phyloP scores from a whole-genome alignment of 176 grass and related monocot species.

The Eremochloa ophiuroides region DNA sequence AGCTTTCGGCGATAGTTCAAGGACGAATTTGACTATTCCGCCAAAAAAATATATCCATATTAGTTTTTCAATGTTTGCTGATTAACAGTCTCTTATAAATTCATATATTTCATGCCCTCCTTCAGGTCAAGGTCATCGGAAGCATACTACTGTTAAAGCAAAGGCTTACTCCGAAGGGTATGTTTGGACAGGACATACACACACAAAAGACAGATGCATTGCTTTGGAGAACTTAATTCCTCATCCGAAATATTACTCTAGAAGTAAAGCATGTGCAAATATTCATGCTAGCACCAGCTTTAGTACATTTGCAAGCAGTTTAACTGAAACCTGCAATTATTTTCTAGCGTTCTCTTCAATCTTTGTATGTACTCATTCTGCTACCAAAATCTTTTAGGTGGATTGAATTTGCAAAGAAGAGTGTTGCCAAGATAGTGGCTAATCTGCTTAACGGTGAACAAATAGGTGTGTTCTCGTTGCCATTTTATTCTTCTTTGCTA shows the following conservation, averaged over 20 bases:
- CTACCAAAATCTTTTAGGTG: slow-evolving; percentile 57
- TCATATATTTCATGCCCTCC: slow-evolving; percentile 22
- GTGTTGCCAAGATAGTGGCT: slow-evolving; percentile 77
- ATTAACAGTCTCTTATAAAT: neutral
- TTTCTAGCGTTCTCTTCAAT: neutral
- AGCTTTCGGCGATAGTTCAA: no score
- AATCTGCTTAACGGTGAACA: slow-evolving; percentile 94
- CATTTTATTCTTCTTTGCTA: neutral
- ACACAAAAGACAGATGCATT: neutral
- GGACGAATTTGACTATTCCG: no score
- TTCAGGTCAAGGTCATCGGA: slow-evolving; percentile 57
- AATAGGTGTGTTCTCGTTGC: slow-evolving; percentile 55
- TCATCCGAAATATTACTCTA: neutral
- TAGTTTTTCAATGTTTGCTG: neutral
- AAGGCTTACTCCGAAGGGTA: slow-evolving; percentile 91
- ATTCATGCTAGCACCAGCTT: neutral
- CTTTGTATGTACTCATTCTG: slow-evolving; percentile 4
- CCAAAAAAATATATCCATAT: neutral
- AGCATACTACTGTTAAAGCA: slow-evolving; percentile 60
- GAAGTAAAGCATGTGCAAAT: neutral
- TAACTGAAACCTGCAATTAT: neutral
- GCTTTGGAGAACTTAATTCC: neutral
- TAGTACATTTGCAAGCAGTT: neutral
- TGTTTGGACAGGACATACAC: neutral
- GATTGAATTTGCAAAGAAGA: slow-evolving; percentile 93